phyloP scores from a whole-genome alignment of 805 yeast species.

The Crinitomyces ghanaensis region DNA sequence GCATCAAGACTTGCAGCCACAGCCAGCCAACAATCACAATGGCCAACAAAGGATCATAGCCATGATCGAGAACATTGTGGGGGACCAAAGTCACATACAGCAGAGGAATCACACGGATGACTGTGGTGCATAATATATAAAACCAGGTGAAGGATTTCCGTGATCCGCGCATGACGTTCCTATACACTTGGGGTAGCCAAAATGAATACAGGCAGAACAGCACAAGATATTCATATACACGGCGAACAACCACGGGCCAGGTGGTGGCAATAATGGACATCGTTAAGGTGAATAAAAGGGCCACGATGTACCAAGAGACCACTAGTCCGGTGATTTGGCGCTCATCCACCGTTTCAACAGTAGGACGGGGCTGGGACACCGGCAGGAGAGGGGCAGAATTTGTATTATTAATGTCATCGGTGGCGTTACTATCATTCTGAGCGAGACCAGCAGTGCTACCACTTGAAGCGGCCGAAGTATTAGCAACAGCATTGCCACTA shows the following conservation, averaged over 20 bases:
- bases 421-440: neutral
- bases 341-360: constrained; percentile 32
- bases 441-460: constrained; percentile 6
- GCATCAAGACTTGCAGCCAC: constrained; percentile 41
- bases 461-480: constrained; percentile 5
- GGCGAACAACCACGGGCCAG: constrained; percentile 53
- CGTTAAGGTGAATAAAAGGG: constrained; percentile 43
- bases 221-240: constrained; percentile 44
- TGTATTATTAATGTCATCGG: neutral
- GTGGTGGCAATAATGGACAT: constrained; percentile 42
- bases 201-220: constrained; percentile 49
- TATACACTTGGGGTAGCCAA: constrained; percentile 82
- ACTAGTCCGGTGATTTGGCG: constrained; percentile 45
- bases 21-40: constrained; percentile 43
- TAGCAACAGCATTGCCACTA: too few relatives aligned
- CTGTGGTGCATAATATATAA: constrained; percentile 58
- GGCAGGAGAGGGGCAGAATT: neutral
- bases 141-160: constrained; percentile 61
- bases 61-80: constrained; percentile 61
- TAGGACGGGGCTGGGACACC: constrained; percentile 10
- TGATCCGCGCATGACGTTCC: constrained; percentile 62
- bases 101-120: constrained; percentile 54
- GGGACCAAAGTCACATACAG: constrained; percentile 43
- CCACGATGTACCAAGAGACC: constrained; percentile 45
- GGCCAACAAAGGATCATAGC: constrained; percentile 43